Conservation (phyloP, 768 basidiomycete species). For the Auricularia auricula-judae region DNA sequence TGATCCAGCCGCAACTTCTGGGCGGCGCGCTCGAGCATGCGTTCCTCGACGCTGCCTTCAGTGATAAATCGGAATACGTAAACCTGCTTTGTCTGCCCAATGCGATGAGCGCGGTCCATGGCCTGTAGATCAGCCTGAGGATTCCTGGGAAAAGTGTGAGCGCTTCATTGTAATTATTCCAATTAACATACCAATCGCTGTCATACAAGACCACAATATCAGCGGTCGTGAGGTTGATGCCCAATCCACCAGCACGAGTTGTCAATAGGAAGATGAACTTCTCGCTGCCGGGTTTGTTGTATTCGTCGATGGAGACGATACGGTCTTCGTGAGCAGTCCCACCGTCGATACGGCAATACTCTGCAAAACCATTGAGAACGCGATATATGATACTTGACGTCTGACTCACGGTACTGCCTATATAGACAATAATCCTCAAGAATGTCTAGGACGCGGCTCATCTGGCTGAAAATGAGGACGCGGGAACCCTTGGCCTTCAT, state of each 20-base stretch:
- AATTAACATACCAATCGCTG: slow-evolving; percentile 68
- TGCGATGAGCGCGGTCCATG: slow-evolving; percentile 96
- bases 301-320: slow-evolving; percentile 91
- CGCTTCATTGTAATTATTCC: neutral
- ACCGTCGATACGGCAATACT: slow-evolving; percentile 95
- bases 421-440: slow-evolving; percentile 96
- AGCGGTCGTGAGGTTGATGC: slow-evolving; percentile 91
- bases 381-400: slow-evolving; percentile 5
- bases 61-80: slow-evolving; percentile 97
- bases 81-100: slow-evolving; percentile 95
- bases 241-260: slow-evolving; percentile 92
- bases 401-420: slow-evolving; percentile 63
- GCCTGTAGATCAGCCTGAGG: slow-evolving; percentile 98
- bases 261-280: slow-evolving; percentile 96
- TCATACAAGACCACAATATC: slow-evolving; percentile 95
- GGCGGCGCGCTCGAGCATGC: slow-evolving; percentile 88
- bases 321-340: slow-evolving; percentile 94
- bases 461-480: slow-evolving; percentile 95
- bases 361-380: slow-evolving; percentile 27
- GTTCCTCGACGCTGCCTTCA: slow-evolving; percentile 89
- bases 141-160: slow-evolving; percentile 47
- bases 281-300: slow-evolving; percentile 87
- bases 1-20: slow-evolving; percentile 94
- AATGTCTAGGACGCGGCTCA: slow-evolving; percentile 98
- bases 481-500: slow-evolving; percentile 93